Percentiles rank a stretch among this genome's conserved stretches.
Conservation (phyloP, 495 filamentous ascomycete species). For the Penicillium canariense region DNA sequence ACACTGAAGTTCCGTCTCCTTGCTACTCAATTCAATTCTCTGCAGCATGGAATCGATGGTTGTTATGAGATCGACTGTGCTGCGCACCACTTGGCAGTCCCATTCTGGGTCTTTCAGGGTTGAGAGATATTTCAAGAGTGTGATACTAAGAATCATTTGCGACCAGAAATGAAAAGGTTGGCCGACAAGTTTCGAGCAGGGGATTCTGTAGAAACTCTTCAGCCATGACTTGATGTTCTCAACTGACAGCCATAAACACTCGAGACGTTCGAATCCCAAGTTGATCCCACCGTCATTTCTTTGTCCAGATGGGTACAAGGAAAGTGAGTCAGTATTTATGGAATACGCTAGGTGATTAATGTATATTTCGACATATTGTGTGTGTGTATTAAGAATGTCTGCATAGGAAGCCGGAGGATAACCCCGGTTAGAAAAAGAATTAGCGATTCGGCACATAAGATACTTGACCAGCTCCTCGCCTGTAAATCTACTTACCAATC, state of each 20-base stretch:
- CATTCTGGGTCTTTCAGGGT: conserved; percentile 40
- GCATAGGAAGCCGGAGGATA: too few species aligned
- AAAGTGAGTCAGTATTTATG: conserved; percentile 15
- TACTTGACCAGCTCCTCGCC: background rate
- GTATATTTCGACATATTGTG: conserved; percentile 37
- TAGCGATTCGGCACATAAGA: background rate
- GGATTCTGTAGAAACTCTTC: conserved; percentile 32
- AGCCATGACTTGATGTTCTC: conserved; percentile 36
- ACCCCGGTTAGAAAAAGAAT: conserved; percentile 7
- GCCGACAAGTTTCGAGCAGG: conserved; percentile 17
- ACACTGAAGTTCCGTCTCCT: conserved; percentile 24
- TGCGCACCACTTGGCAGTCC: conserved; percentile 36
- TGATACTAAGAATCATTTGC: conserved; percentile 34
- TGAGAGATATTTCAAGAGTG: conserved; percentile 38
- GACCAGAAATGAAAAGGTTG: conserved; percentile 38
- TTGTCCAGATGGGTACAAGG: conserved; percentile 13
- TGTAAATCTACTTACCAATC: conserved; percentile 16
- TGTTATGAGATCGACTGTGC: conserved; percentile 29
- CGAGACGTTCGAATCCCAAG: conserved; percentile 32
- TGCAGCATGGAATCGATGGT: conserved; percentile 31
- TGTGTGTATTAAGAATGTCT: conserved; percentile 31
- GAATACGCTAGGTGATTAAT: conserved; percentile 34
- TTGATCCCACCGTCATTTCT: conserved; percentile 2
- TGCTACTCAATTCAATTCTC: conserved; percentile 22
- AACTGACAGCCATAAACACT: conserved; percentile 35